Base-by-base conservation (phyloP, 2,329 filamentous ascomycete species). In the Arthrobotrys pseudoclavata region DNA sequence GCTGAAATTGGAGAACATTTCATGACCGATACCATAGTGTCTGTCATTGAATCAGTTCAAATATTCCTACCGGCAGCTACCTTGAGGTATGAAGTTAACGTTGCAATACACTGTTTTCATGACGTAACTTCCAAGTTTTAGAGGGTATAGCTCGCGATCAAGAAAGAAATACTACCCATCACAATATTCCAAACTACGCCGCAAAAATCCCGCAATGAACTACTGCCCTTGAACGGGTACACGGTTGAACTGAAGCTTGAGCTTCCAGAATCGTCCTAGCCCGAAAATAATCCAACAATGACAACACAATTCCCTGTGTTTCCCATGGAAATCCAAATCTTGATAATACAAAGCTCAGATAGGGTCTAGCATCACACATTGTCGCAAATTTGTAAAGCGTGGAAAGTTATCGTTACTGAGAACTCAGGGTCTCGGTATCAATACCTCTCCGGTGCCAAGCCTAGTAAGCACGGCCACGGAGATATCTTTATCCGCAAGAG, bases 201-300 rank as follows among this genome's bases (percentile, higher is more conserved):
- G n/a, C n/a, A n/a, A n/a, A n/a, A n/a, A n/a, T n/a, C n/a, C n/a
- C n/a, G n/a, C n/a, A n/a, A n/a, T n/a, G n/a, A n/a, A n/a, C n/a
- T n/a, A n/a, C n/a, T n/a, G n/a, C n/a, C n/a, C n/a, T n/a, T n/a
- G n/a, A n/a, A n/a, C n/a, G n/a, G n/a, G n/a, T n/a, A n/a, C n/a
- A n/a, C n/a, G n/a, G n/a, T 26, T 24, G 5, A 12, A 4, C 24
- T 29, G 24, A 52, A 42, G 34, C 34, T 42, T 13, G 40, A 42
- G 40, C 40, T 18, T 18, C 13, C 6, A 13, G 34, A 18, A n/a
- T 18, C 2, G 13, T 9, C 22, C 24, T n/a, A 37, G 26, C n/a
- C 52, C 15, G 18, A 37, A 42, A n/a, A 55, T 29, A 29, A 50
- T 75, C n/a, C 74, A 67, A 77, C 67, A 77, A 71, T 71, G 42